Evolutionary conservation across 1,284 basidiomycete genomes (phyloP).

Genomic region (Ceratobasidium sp.): DNA sequence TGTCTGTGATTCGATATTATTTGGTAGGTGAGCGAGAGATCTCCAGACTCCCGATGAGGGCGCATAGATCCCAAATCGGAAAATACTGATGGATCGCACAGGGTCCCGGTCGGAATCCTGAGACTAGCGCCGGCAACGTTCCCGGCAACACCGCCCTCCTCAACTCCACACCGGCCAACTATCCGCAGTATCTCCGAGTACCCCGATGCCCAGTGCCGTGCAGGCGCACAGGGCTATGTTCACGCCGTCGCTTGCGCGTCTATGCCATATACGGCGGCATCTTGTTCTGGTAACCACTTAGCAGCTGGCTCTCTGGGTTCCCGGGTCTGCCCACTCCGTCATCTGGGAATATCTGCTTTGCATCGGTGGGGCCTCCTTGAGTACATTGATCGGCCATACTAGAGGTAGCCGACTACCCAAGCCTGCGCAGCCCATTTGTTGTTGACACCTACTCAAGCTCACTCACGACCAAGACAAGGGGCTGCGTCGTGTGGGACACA

Average conservation of each 20-base stretch:
- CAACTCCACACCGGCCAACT: not conserved
- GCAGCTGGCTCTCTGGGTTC: too few species aligned
- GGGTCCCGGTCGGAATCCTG: not conserved
- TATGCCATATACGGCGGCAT: not conserved
- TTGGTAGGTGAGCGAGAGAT: not conserved
- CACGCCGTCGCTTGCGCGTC: not conserved
- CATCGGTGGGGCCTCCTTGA: too few species aligned
- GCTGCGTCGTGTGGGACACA: not conserved
- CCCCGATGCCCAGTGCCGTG: not conserved
- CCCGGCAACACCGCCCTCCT: not conserved
- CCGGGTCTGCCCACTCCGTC: too few species aligned
- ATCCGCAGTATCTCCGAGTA: not conserved
- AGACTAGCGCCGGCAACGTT: not conserved
- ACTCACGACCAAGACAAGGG: not conserved
- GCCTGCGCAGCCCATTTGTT: not conserved
- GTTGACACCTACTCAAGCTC: not conserved
- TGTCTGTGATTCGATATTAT: not conserved
- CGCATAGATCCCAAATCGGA: not conserved
- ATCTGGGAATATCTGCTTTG: too few species aligned
- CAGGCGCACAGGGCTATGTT: too few species aligned
- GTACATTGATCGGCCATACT: not conserved
- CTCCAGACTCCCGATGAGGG: not conserved
- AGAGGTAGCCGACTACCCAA: not conserved
- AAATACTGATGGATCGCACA: conserved; percentile 7
- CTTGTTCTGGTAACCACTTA: not conserved